phyloP scores from a whole-genome alignment of 1,284 basidiomycete genomes.

The Agroathelia rolfsii region DNA sequence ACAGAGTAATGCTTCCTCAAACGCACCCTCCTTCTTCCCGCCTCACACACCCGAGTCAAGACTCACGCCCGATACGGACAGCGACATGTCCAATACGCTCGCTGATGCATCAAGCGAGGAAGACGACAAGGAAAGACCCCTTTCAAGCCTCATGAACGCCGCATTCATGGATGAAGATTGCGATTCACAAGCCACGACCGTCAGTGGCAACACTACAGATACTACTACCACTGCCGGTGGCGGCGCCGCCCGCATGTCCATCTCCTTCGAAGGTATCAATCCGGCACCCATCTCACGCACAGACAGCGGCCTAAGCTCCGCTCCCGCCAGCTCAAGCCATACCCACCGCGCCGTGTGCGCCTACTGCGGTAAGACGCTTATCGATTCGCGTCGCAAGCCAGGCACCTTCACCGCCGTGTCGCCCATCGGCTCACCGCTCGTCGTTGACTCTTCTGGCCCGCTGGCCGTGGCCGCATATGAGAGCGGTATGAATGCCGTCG shows the following conservation, averaged over 20 bases:
- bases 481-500: conserved; percentile 56
- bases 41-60: conserved; percentile 13
- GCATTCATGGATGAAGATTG: too few relatives aligned
- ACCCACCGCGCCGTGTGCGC: conserved; percentile 34
- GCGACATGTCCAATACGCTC: conserved; percentile 20
- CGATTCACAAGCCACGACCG: too few relatives aligned
- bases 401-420: conserved; percentile 21
- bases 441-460: conserved; percentile 46
- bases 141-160: too few relatives aligned
- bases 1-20: not conserved
- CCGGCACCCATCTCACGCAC: conserved; percentile 21
- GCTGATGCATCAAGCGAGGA: too few relatives aligned
- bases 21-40: conserved; percentile 15
- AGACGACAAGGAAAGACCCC: too few relatives aligned
- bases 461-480: conserved; percentile 52
- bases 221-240: conserved; percentile 11
- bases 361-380: conserved; percentile 35
- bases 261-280: conserved; percentile 28
- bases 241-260: conserved; percentile 23
- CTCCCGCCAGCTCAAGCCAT: conserved; percentile 31
- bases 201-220: too few relatives aligned
- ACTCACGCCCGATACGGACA: conserved; percentile 16
- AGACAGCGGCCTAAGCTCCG: conserved; percentile 25
- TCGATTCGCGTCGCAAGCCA: conserved; percentile 26
- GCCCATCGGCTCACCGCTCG: conserved; percentile 32